Evolutionary conservation across 2,329 filamentous ascomycete species (phyloP).

Genomic region (Sporothrix luriei): DNA sequence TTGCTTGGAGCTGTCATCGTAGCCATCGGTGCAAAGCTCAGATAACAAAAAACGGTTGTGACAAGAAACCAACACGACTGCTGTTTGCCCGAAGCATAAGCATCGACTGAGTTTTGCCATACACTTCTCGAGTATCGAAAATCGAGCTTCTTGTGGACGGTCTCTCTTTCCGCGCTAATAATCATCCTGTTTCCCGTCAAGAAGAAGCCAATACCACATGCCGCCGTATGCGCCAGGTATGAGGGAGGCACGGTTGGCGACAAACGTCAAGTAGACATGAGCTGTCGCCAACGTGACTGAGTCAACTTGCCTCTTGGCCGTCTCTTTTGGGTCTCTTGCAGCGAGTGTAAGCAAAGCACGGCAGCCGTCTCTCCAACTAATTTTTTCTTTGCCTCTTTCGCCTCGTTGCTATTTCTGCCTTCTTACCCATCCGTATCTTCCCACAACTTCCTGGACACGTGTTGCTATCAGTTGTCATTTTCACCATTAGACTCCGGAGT

Average conservation of each 20-base stretch:
- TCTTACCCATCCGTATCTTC: not conserved
- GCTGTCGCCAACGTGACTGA: slow-evolving; percentile 21
- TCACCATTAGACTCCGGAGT: not conserved
- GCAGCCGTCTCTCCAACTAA: not conserved
- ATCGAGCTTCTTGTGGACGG: not conserved
- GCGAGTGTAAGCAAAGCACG: not conserved
- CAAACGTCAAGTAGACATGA: slow-evolving; percentile 12
- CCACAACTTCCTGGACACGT: not conserved
- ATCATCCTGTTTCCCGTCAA: not conserved
- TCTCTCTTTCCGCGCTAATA: not conserved
- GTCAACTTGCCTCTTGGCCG: slow-evolving; percentile 20
- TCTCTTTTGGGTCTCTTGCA: slow-evolving; percentile 22
- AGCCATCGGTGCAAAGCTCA: not conserved
- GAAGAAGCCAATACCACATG: not conserved
- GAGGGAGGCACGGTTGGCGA: slow-evolving; percentile 13
- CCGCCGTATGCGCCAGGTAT: slow-evolving; percentile 15
- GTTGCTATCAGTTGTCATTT: slow-evolving; percentile 15
- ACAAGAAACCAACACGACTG: not conserved
- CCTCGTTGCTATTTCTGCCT: not conserved
- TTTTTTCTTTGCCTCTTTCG: not conserved
- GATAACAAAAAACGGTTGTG: not conserved
- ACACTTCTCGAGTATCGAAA: too few species aligned
- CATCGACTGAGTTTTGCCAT: not conserved
- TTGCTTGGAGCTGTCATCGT: slow-evolving; percentile 5
- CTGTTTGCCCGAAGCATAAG: not conserved